Conservation (phyloP, 805 yeast species). For the Suhomyces canberraensis region DNA sequence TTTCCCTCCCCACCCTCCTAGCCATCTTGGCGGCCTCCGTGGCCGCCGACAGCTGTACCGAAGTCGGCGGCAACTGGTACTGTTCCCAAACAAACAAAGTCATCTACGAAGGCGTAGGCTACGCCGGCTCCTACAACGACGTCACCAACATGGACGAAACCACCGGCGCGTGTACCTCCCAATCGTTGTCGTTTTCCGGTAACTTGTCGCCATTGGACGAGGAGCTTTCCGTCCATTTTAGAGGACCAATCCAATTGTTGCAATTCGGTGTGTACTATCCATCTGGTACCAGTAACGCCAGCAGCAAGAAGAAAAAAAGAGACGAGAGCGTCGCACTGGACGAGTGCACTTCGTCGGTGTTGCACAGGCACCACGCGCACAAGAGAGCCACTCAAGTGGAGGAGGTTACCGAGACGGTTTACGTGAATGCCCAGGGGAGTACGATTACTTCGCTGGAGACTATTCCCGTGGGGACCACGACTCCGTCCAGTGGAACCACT, state of each 20-base stretch:
- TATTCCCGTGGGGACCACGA: slow-evolving; percentile 21
- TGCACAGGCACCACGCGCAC: slow-evolving; percentile 47
- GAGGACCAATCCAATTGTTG: slow-evolving; percentile 79
- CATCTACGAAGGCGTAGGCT: slow-evolving; percentile 71
- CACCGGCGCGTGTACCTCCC: slow-evolving; percentile 68
- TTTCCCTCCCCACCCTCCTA: slow-evolving; percentile 20
- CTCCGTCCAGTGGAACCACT: too few species aligned
- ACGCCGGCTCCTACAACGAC: slow-evolving; percentile 76
- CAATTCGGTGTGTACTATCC: slow-evolving; percentile 92
- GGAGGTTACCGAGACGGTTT: slow-evolving; percentile 76
- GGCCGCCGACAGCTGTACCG: slow-evolving; percentile 18
- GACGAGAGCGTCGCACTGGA: slow-evolving; percentile 46
- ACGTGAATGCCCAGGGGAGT: slow-evolving; percentile 59
- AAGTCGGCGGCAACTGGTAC: slow-evolving; percentile 36
- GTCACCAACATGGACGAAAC: slow-evolving; percentile 75
- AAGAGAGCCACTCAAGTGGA: slow-evolving; percentile 64
- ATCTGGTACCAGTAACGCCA: slow-evolving; percentile 33
- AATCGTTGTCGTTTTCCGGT: slow-evolving; percentile 60
- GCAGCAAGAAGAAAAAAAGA: too few species aligned
- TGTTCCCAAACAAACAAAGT: slow-evolving; percentile 70
- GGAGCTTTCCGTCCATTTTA: slow-evolving; percentile 83
- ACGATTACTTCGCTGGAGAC: slow-evolving; percentile 20
- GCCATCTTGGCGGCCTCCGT: slow-evolving; percentile 20
- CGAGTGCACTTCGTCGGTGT: slow-evolving; percentile 45
- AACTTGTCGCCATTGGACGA: slow-evolving; percentile 76